These are phyloP conservation scores for Colletotrichum shisoi DNA, from an alignment of 2,329 filamentous ascomycete species.

Conservation along the genomic window DNA sequence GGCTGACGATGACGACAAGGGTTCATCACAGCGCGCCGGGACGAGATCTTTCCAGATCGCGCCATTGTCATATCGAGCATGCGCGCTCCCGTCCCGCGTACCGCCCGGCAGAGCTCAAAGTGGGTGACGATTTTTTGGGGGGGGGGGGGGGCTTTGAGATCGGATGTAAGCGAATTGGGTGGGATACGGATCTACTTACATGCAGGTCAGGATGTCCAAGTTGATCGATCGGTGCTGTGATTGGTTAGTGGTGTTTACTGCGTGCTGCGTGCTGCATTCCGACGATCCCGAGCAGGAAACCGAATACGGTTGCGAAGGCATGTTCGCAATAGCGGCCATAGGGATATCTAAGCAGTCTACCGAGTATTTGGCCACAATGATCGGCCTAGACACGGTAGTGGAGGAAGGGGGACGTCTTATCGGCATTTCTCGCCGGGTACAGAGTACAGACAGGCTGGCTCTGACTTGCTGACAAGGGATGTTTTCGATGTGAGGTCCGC, in stretches of 20 bases:
- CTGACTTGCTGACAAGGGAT: not conserved
- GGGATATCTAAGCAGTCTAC: not conserved
- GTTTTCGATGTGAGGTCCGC: not conserved
- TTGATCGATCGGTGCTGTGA: not conserved
- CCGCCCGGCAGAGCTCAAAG: not conserved
- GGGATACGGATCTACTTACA: not conserved
- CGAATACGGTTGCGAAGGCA: slow-evolving; percentile 3
- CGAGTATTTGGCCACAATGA: not conserved
- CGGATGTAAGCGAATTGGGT: not conserved
- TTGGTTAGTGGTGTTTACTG: not conserved
- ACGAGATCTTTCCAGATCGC: not conserved
- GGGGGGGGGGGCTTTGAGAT: not conserved
- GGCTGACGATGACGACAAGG: too few relatives aligned
- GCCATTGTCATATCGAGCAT: not conserved
- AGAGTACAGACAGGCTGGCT: not conserved
- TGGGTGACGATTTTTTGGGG: not conserved
- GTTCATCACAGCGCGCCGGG: not conserved
- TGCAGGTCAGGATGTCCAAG: not conserved
- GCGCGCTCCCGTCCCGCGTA: not conserved
- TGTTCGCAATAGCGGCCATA: not conserved
- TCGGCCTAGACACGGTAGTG: not conserved
- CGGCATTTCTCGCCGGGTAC: not conserved
- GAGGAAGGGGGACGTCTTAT: not conserved
- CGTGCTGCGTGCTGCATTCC: not conserved
- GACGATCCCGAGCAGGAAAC: not conserved